Evolutionary conservation across 805 yeast species (phyloP).

Genomic region (Candida manassasensis): DNA sequence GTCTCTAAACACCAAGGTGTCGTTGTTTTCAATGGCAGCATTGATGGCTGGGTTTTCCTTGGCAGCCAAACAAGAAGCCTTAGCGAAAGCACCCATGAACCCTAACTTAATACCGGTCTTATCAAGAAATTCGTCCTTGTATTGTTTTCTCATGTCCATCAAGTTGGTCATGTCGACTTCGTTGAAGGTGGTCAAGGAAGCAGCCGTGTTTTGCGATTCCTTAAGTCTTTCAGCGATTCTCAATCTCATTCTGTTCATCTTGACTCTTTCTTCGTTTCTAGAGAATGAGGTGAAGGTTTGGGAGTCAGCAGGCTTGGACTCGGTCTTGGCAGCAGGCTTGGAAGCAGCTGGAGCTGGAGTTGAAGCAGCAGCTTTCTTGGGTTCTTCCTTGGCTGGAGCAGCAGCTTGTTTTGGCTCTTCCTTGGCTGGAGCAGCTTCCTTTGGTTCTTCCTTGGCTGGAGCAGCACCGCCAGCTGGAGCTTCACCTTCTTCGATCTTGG

Average conservation of each 20-base stretch:
- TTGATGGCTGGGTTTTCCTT: constrained; percentile 93
- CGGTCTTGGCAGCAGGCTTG: constrained; percentile 22
- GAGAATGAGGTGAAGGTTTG: constrained; percentile 49
- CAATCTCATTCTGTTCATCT: constrained; percentile 99
- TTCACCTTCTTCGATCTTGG: constrained; percentile 76
- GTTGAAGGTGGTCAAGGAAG: constrained; percentile 95
- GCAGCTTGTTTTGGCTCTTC: constrained; percentile 22
- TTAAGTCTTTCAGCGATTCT: constrained; percentile 98
- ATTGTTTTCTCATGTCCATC: constrained; percentile 90
- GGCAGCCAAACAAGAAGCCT: constrained; percentile 88
- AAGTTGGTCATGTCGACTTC: constrained; percentile 95
- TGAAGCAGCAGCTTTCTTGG: constrained; percentile 28
- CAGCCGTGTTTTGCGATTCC: constrained; percentile 99
- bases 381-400: constrained; percentile 21
- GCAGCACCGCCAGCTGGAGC: constrained; percentile 60
- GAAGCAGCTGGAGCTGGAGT: constrained; percentile 21
- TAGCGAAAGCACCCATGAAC: constrained; percentile 97
- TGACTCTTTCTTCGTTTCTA: constrained; percentile 85
- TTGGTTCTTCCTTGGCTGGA: constrained; percentile 19
- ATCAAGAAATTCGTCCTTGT: constrained; percentile 94
- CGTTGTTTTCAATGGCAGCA: constrained; percentile 88
- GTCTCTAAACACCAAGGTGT: constrained; percentile 93
- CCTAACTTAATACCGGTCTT: constrained; percentile 93
- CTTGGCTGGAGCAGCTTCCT: constrained; percentile 20
- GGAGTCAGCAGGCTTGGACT: constrained; percentile 26